Conservation (phyloP, 306 rosid genomes). For the Comarum palustre region DNA sequence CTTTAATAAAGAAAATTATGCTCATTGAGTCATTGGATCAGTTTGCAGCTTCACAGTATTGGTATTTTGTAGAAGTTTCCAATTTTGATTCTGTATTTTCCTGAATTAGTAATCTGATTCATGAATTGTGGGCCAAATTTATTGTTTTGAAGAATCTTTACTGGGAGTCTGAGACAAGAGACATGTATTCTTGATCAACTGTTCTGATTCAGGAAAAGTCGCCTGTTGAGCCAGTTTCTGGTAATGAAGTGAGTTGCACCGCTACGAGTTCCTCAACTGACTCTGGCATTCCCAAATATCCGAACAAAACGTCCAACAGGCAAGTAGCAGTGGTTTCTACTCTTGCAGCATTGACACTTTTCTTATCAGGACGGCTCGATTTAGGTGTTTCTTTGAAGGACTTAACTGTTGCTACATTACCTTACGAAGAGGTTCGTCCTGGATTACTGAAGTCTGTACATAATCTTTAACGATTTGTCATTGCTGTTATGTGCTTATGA, state of each 20-base stretch:
- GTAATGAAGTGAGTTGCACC: slow-evolving; percentile 29
- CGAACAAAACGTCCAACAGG: slow-evolving; percentile 55
- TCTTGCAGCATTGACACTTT: slow-evolving; percentile 72
- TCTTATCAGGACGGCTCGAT: slow-evolving; percentile 65
- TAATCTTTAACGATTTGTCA: background rate
- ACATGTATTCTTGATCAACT: background rate
- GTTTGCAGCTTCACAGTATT: background rate
- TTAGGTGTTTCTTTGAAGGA: slow-evolving; percentile 93
- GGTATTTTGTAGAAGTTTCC: background rate
- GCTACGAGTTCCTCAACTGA: slow-evolving; percentile 34
- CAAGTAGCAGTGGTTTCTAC: slow-evolving; percentile 61
- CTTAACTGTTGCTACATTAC: slow-evolving; percentile 73
- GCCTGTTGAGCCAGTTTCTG: slow-evolving; percentile 37
- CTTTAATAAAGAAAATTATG: background rate
- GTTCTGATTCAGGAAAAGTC: slow-evolving; percentile 37
- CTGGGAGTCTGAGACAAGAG: background rate
- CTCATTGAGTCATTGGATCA: background rate
- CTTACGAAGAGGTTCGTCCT: slow-evolving; percentile 72
- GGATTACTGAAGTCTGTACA: background rate
- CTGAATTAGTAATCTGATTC: background rate
- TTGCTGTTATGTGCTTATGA: slow-evolving; percentile 15
- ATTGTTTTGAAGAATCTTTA: background rate
- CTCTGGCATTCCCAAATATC: slow-evolving; percentile 48
- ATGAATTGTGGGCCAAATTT: background rate
- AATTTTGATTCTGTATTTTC: background rate